Evolutionary conservation across 768 basidiomycete species (phyloP), one percentile per base, ranked within the genome.

Genomic region (Mycena belliarum): DNA sequence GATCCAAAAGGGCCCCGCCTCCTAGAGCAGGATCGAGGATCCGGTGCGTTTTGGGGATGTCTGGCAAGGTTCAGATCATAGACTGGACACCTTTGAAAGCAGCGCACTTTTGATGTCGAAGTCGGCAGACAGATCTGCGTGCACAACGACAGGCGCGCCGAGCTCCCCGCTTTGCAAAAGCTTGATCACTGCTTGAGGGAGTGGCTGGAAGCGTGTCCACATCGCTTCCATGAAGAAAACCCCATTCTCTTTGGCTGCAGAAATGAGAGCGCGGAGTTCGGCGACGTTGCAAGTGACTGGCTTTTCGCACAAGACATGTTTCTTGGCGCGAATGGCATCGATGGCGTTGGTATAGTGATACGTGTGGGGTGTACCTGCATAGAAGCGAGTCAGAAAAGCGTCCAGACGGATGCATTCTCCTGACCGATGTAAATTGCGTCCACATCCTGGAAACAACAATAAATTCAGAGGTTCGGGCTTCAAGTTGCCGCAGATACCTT

Each of bases 141-240:
- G 83, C 42, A 92, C 63, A 7, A 88, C 75, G 3, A 88, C 74
- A 18, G 89, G 87, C 11, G 79, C 74, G 8, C 90, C 91, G 21
- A 93, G 75, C n/a, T 69, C 72, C 6, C 87, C 88, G 52, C 78
- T 77, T 48, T 88, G 83, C 1, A 82, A 78, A 44, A 90, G 72
- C 59, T 78, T 77, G 71, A 87, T 86, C 51, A 92, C 75, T 58
- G 88, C 89, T 18, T 76, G 66, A 11, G 78, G 75, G 57, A 90
- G 79, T 14, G 89, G 89, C 55, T 89, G 86, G 76, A 91, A 92
- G 33, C 89, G 80, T 33, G 92, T 93, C 91, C 92, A 93, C 72
- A 93, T 77, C 0, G 89, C 92, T 73, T 95, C 94, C 93, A 95
- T 95, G 65, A 95, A 83, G 77, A 95, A 95, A 1, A 93, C 80